A percentile compares a stretch with the other conserved stretches of the same genome.
phyloP scores from a whole-genome alignment of 139 green algal species.

The Ulvella scutata region DNA sequence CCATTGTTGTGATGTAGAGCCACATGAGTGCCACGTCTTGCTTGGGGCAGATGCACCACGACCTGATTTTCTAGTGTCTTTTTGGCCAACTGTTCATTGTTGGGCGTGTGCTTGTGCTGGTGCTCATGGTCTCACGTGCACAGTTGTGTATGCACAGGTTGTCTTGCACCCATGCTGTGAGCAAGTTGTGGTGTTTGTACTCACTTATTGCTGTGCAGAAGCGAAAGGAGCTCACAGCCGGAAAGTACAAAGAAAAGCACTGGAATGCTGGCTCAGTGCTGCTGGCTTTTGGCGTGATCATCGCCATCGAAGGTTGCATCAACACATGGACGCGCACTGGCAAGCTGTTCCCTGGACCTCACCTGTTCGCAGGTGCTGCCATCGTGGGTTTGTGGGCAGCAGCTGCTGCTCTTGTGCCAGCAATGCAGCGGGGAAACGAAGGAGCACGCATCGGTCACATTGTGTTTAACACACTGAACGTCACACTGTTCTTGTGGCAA shows the following conservation, averaged over 20 bases:
- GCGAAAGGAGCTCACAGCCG: slow-evolving; percentile 74
- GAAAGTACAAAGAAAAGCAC: slow-evolving; percentile 74
- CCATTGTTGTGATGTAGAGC: neutral
- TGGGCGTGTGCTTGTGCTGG: neutral
- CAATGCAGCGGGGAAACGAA: slow-evolving; percentile 94
- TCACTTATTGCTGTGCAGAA: slow-evolving; percentile 26
- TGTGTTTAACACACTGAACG: slow-evolving; percentile 70
- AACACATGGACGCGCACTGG: slow-evolving; percentile 92
- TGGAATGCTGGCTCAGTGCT: slow-evolving; percentile 62
- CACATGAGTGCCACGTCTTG: too few relatives aligned
- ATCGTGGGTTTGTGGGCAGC: slow-evolving; percentile 86
- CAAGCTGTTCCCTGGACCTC: slow-evolving; percentile 90
- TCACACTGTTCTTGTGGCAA: slow-evolving; percentile 81
- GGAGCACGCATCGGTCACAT: slow-evolving; percentile 80
- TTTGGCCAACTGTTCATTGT: neutral
- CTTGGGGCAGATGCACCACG: too few relatives aligned
- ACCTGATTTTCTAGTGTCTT: neutral
- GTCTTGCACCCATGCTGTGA: neutral
- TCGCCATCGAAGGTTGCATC: slow-evolving; percentile 66
- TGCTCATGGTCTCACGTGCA: neutral
- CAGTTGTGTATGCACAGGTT: neutral
- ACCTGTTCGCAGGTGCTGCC: slow-evolving; percentile 83
- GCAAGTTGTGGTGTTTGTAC: too few relatives aligned
- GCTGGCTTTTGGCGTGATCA: slow-evolving; percentile 63
- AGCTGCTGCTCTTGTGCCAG: slow-evolving; percentile 74